phyloP scores from a whole-genome alignment of 2,329 filamentous ascomycete genomes.

The Talaromyces piceae region DNA sequence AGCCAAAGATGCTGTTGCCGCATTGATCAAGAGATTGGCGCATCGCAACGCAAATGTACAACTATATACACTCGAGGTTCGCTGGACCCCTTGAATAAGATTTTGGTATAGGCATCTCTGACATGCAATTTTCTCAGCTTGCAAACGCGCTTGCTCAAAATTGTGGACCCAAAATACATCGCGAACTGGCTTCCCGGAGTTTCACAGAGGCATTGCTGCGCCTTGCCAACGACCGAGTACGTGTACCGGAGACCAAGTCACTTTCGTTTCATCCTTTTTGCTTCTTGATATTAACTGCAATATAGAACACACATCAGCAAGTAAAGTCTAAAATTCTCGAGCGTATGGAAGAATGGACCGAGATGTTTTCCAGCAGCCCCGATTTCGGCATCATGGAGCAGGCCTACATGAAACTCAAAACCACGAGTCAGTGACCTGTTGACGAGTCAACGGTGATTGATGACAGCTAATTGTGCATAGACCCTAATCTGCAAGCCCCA shows the following conservation, averaged over 20 bases:
- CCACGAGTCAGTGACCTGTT: slow-evolving; percentile 44
- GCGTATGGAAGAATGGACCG: slow-evolving; percentile 91
- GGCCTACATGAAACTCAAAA: slow-evolving; percentile 81
- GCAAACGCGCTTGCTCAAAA: slow-evolving; percentile 89
- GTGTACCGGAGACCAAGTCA: slow-evolving; percentile 12
- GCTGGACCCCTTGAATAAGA: slow-evolving; percentile 10
- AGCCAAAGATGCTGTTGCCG: slow-evolving; percentile 77
- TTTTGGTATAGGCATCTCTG: not conserved
- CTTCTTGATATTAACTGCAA: not conserved
- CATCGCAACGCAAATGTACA: slow-evolving; percentile 95
- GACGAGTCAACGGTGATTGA: too few species aligned
- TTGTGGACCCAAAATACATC: slow-evolving; percentile 77
- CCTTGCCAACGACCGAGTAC: slow-evolving; percentile 73
- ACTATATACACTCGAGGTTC: slow-evolving; percentile 81
- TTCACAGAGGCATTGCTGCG: slow-evolving; percentile 91
- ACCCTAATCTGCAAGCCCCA: slow-evolving; percentile 83
- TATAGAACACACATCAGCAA: slow-evolving; percentile 79
- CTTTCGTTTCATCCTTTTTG: not conserved
- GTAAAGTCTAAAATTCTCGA: slow-evolving; percentile 97
- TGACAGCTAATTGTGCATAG: slow-evolving; percentile 38
- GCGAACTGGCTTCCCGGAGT: slow-evolving; percentile 80
- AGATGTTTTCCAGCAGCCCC: slow-evolving; percentile 83
- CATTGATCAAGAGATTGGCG: slow-evolving; percentile 83
- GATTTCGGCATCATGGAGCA: slow-evolving; percentile 97
- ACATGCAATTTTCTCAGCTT: slow-evolving; percentile 45